These are phyloP conservation scores for Parathielavia appendiculata DNA, from an alignment of 495 filamentous ascomycete genomes.

Conservation along the genomic window DNA sequence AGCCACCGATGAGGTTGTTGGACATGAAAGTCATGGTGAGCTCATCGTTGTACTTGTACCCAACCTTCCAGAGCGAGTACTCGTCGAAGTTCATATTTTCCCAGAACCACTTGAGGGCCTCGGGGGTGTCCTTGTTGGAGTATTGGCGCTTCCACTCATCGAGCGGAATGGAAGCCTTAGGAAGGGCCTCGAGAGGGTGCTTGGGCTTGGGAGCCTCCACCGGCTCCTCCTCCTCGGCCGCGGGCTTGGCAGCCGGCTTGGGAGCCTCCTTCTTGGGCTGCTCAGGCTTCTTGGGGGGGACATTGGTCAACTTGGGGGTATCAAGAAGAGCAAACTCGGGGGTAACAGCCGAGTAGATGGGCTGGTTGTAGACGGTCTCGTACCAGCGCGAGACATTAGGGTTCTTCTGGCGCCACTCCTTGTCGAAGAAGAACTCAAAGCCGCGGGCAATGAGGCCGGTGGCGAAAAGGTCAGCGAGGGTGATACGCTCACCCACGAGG, in stretches of 20 bases:
- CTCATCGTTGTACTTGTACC: conserved; percentile 99
- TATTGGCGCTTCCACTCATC: conserved; percentile 99
- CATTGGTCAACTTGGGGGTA: conserved; percentile 75
- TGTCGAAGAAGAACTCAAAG: conserved; percentile 86
- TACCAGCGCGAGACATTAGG: conserved; percentile 91
- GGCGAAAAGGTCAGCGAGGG: conserved; percentile 88
- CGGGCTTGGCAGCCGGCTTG: conserved; percentile 42
- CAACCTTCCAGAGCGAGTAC: conserved; percentile 86
- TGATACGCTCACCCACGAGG: conserved; percentile 95
- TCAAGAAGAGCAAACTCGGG: conserved; percentile 72
- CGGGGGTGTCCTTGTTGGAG: conserved; percentile 91
- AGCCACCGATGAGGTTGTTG: conserved; percentile 93
- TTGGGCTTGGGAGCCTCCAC: conserved; percentile 80
- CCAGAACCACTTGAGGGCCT: conserved; percentile 96
- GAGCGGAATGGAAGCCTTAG: conserved; percentile 70
- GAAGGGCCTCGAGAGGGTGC: conserved; percentile 88
- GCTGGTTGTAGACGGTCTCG: conserved; percentile 86
- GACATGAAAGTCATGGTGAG: conserved; percentile 97
- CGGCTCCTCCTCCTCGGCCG: conserved; percentile 55
- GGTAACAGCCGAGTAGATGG: conserved; percentile 75
- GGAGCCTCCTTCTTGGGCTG: conserved; percentile 44
- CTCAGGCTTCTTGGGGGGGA: conserved; percentile 78
- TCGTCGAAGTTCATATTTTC: conserved; percentile 86
- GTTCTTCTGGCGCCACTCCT: conserved; percentile 72
- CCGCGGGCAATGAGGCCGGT: conserved; percentile 71